Evolutionary conservation across 805 yeast species (phyloP).

Genomic region (Candida sphagnicola): DNA sequence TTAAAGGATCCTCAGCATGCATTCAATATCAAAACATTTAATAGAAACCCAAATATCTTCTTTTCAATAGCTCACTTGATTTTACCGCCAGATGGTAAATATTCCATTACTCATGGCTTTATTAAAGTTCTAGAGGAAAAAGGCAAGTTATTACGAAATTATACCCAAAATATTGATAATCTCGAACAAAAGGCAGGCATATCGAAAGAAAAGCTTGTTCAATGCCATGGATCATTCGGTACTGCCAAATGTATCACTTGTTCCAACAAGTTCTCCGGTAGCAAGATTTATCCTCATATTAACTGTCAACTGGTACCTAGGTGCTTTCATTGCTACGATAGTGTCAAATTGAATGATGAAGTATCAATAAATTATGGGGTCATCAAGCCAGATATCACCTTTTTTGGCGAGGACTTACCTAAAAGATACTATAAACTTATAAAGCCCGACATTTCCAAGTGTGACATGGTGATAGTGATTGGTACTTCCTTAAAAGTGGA

Average conservation of each 20-base stretch:
- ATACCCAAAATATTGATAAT: constrained; percentile 90
- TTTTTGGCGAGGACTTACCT: constrained; percentile 85
- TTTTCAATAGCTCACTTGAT: constrained; percentile 85
- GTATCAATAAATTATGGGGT: constrained; percentile 64
- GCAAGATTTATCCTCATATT: constrained; percentile 56
- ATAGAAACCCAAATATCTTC: constrained; percentile 72
- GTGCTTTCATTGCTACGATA: constrained; percentile 60
- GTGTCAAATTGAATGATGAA: neutral
- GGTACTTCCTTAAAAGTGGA: constrained; percentile 92
- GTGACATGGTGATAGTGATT: constrained; percentile 79
- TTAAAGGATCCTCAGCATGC: constrained; percentile 88
- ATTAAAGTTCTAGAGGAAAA: constrained; percentile 70
- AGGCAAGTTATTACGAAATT: constrained; percentile 74
- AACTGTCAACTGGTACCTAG: constrained; percentile 58
- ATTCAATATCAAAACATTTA: constrained; percentile 69
- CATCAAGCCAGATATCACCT: constrained; percentile 88
- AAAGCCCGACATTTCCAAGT: constrained; percentile 54
- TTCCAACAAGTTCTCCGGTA: constrained; percentile 61
- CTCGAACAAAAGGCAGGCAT: constrained; percentile 81
- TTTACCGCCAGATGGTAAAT: constrained; percentile 65
- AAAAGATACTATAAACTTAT: constrained; percentile 57
- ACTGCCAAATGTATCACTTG: constrained; percentile 83
- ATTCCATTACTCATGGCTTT: constrained; percentile 78
- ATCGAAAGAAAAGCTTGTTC: constrained; percentile 60
- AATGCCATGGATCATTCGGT: constrained; percentile 93